These are phyloP conservation scores for Microdochium nivale DNA, from an alignment of 2,329 filamentous ascomycete genomes.

Conservation along the genomic window DNA sequence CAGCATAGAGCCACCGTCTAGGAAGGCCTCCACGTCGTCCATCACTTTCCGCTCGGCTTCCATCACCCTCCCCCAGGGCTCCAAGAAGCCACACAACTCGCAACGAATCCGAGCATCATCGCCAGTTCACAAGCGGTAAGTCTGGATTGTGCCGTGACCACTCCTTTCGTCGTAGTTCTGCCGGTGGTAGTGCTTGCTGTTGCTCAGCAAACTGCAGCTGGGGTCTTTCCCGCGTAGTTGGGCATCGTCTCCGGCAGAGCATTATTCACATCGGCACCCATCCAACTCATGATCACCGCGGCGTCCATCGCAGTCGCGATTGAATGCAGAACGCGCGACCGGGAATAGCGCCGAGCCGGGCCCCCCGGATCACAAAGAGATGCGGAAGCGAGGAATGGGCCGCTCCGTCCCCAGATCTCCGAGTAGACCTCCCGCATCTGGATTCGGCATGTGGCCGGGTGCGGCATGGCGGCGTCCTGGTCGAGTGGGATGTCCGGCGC, in stretches of 20 bases:
- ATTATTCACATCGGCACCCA: too few relatives aligned
- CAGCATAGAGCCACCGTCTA: constrained; percentile 22
- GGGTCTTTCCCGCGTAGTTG: too few relatives aligned
- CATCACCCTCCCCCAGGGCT: constrained; percentile 39
- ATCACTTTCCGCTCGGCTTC: constrained; percentile 35
- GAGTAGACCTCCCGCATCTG: not conserved
- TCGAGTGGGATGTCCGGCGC: not conserved
- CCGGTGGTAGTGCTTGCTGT: not conserved
- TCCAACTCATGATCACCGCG: too few relatives aligned
- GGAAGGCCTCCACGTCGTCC: constrained; percentile 38
- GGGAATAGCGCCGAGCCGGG: not conserved
- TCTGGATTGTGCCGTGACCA: constrained; percentile 2
- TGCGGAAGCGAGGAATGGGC: not conserved
- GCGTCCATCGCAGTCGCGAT: not conserved
- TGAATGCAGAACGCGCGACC: not conserved
- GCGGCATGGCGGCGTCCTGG: not conserved
- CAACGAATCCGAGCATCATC: constrained; percentile 35
- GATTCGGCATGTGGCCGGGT: not conserved
- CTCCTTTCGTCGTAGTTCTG: not conserved
- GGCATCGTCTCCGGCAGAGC: too few relatives aligned
- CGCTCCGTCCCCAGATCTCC: not conserved
- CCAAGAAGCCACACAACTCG: constrained; percentile 33
- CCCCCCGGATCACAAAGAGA: not conserved
- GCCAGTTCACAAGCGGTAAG: constrained; percentile 41
- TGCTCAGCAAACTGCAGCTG: too few relatives aligned